Percentiles rank a stretch among this genome's conserved stretches.
phyloP scores from a whole-genome alignment of 805 yeast species.

The Hanseniaspora lachancei region DNA sequence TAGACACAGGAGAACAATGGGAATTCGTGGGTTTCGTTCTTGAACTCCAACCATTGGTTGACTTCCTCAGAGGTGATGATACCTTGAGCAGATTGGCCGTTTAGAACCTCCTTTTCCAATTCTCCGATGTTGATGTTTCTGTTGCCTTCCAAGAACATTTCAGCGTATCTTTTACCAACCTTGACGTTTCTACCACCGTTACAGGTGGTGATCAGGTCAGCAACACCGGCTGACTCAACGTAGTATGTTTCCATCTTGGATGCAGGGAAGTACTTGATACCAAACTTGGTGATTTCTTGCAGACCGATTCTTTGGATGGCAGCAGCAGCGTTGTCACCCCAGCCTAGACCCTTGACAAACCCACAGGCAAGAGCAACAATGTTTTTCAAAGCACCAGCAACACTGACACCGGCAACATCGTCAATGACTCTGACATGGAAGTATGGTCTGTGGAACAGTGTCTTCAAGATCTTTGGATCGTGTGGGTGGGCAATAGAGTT shows the following conservation, averaged over 20 bases:
- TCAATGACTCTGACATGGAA: conserved; percentile 89
- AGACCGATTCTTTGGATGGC: conserved; percentile 95
- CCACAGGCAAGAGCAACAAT: conserved; percentile 95
- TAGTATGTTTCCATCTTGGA: conserved; percentile 71
- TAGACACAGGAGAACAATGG: conserved; percentile 61
- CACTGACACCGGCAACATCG: conserved; percentile 91
- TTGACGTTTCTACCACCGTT: conserved; percentile 93
- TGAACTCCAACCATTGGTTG: conserved; percentile 54
- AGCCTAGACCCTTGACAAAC: conserved; percentile 90
- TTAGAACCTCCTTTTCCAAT: conserved; percentile 72
- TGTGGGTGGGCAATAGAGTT: conserved; percentile 46
- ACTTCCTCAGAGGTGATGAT: conserved; percentile 83
- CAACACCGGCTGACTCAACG: conserved; percentile 93
- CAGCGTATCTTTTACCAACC: conserved; percentile 78
- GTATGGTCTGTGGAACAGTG: conserved; percentile 90
- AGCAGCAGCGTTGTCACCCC: conserved; percentile 98
- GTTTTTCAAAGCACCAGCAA: conserved; percentile 95
- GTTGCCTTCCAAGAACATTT: conserved; percentile 28
- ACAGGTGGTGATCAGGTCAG: conserved; percentile 94
- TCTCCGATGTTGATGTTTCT: conserved; percentile 43
- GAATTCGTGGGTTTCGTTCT: conserved; percentile 45
- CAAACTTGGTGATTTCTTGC: conserved; percentile 78
- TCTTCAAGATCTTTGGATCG: conserved; percentile 41
- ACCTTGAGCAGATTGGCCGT: conserved; percentile 97
- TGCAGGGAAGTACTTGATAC: conserved; percentile 65